These are phyloP conservation scores for Yamadazyma jaroonii DNA, from an alignment of 1,139 yeast species.

Conservation along the genomic window DNA sequence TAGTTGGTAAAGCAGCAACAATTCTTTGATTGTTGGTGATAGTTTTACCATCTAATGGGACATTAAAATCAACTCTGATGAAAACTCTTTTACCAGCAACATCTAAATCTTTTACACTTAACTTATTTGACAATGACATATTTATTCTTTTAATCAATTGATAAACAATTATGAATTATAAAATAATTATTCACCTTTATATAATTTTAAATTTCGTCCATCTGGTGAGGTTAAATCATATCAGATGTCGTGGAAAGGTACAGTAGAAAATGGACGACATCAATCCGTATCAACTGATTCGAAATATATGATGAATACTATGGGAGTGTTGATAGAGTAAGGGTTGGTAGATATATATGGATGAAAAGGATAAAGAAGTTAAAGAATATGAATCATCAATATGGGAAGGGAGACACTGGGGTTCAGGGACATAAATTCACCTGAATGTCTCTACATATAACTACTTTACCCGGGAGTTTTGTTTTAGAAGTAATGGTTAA, in stretches of 20 bases:
- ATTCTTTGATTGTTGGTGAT: constrained; percentile 99
- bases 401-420: too few species aligned
- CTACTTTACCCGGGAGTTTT: too few species aligned
- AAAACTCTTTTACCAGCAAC: constrained; percentile 88
- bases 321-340: not conserved
- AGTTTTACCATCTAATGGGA: constrained; percentile 91
- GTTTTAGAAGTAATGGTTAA: too few species aligned
- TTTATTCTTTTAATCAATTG: constrained; percentile 5
- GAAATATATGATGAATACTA: not conserved
- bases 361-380: not conserved
- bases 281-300: constrained; percentile 5
- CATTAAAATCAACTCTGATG: constrained; percentile 97
- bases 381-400: too few species aligned
- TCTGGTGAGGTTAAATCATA: constrained; percentile 15
- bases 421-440: too few species aligned
- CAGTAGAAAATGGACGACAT: constrained; percentile 10
- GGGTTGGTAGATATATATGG: not conserved
- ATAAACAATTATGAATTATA: not conserved
- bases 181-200: constrained; percentile 1
- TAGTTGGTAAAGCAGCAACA: constrained; percentile 97
- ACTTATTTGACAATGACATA: constrained; percentile 90
- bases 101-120: constrained; percentile 86
- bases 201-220: constrained; percentile 10
- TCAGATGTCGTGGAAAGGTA: constrained; percentile 6
- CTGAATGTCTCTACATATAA: too few species aligned